Percentiles rank a stretch among this genome's conserved stretches.
Evolutionary conservation across 257 asterid genomes (phyloP).

Genomic region (Nicotiana noctiflora): DNA sequence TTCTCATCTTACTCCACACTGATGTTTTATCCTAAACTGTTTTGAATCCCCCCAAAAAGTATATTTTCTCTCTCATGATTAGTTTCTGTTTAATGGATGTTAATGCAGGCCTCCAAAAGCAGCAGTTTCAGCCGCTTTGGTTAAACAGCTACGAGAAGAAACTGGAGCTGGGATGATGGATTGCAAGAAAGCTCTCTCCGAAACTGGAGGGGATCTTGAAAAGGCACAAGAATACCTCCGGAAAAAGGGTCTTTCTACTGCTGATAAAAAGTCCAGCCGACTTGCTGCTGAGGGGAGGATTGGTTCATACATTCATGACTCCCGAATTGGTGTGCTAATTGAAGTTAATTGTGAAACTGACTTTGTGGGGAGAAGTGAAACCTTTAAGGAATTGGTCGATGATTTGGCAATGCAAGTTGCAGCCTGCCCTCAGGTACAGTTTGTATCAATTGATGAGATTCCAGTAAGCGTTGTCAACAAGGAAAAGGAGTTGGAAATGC

Average conservation of each 20-base stretch:
- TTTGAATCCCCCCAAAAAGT: neutral
- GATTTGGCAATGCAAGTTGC: conserved; percentile 92
- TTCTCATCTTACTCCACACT: neutral
- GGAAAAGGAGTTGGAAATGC: conserved; percentile 90
- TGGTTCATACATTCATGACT: conserved; percentile 79
- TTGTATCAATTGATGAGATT: conserved; percentile 67
- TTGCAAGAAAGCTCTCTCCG: conserved; percentile 94
- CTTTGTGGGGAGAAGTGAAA: conserved; percentile 84
- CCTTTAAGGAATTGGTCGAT: conserved; percentile 61
- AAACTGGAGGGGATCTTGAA: conserved; percentile 79
- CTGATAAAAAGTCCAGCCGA: conserved; percentile 91
- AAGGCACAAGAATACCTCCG: conserved; percentile 90
- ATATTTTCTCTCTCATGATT: neutral
- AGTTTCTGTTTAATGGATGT: neutral
- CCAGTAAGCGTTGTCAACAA: conserved; percentile 42
- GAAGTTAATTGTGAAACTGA: conserved; percentile 98
- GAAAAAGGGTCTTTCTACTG: conserved; percentile 87
- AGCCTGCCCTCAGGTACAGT: conserved; percentile 81
- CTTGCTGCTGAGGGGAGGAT: conserved; percentile 96
- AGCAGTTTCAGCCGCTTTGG: conserved; percentile 66
- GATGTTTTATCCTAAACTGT: neutral
- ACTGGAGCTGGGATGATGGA: conserved; percentile 99
- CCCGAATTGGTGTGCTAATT: conserved; percentile 91
- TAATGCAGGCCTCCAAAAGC: conserved; percentile 49
- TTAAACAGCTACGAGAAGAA: conserved; percentile 90